Evolutionary conservation across 805 yeast species (phyloP), one percentile per base, ranked within the genome.

Genomic region (Isabelozyma pseudorhagii): DNA sequence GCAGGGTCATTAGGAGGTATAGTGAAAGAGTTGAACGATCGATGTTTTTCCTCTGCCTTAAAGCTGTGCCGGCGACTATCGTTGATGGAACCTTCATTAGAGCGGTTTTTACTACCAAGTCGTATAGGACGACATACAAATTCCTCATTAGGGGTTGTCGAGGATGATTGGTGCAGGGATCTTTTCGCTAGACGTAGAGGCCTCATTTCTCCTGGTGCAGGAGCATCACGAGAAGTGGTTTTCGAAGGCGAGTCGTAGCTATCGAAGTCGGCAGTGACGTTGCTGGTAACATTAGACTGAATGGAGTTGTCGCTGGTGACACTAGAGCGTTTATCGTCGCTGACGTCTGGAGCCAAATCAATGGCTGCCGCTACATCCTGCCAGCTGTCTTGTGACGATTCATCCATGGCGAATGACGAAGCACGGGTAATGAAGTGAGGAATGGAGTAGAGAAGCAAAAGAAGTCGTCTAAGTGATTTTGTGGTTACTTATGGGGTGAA

Each of bases 51-150:
- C 10, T 41, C 44, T 9, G 31, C 11, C 14, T 21, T 27, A 9
- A 18, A 10, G 14, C 44, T 41, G 14, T 17, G 38, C 2, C 38
- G 48, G 21, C 43, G 44, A 40, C 29, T 39, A 11, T 31, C 18
- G 14, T 36, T 13, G 31, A 27, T n/a, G 27, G 13, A 10, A 15
- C 17, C 38, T 3, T 34, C 15, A n/a, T 47, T 14, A 39, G 18
- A 27, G n/a, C 43, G 14, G 43, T 21, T 29, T 15, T 48, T 48
- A 18, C 56, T 53, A 39, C 62, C 68, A 50, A 59, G 60, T 29
- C 74, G 50, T 49, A 71, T 71, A 28, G 76, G 76, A 29, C 75
- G 63, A 54, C 68, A 66, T 31, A 68, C 72, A 47, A 71, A 71
- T 15, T 68, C 74, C 9, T 67, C 71, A 8, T 51, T 43, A 8